Percentiles rank a stretch among this genome's conserved stretches.
Evolutionary conservation across 805 yeast species (phyloP).

Genomic region (Metschnikowia corniflorae): DNA sequence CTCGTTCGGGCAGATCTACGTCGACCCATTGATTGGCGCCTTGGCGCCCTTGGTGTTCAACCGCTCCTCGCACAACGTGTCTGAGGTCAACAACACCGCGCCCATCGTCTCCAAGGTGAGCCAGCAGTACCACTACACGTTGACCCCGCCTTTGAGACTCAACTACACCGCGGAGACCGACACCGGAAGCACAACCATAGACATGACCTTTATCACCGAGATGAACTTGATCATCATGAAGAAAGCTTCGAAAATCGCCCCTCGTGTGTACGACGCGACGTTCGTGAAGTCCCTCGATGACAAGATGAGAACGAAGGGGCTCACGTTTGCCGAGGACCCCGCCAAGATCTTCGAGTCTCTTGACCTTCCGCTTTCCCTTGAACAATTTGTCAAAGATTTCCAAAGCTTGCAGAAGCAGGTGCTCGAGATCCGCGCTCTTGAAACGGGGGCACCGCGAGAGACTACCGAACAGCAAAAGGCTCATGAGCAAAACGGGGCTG

Average conservation of each 20-base stretch:
- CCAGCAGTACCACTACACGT: conserved; percentile 19
- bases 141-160: conserved; percentile 17
- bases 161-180: conserved; percentile 13
- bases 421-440: conserved; percentile 9
- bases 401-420: conserved; percentile 13
- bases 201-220: conserved; percentile 18
- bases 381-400: conserved; percentile 17
- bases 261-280: conserved; percentile 11
- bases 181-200: conserved; percentile 11
- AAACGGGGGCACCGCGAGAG: background rate
- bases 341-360: conserved; percentile 11
- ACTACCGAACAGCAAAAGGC: background rate
- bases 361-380: conserved; percentile 10
- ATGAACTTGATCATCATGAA: conserved; percentile 19
- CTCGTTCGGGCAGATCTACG: conserved; percentile 32
- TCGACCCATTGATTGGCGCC: conserved; percentile 39
- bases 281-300: conserved; percentile 16
- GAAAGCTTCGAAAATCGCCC: conserved; percentile 12
- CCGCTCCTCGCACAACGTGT: conserved; percentile 30
- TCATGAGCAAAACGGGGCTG: conserved; percentile 12
- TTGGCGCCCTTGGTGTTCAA: conserved; percentile 27
- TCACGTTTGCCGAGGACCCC: conserved; percentile 17
- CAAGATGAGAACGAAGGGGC: conserved; percentile 17
- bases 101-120: conserved; percentile 18
- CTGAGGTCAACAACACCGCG: conserved; percentile 18